phyloP scores from a whole-genome alignment of 2,329 filamentous ascomycete species.

The Hirsutella thompsonii region DNA sequence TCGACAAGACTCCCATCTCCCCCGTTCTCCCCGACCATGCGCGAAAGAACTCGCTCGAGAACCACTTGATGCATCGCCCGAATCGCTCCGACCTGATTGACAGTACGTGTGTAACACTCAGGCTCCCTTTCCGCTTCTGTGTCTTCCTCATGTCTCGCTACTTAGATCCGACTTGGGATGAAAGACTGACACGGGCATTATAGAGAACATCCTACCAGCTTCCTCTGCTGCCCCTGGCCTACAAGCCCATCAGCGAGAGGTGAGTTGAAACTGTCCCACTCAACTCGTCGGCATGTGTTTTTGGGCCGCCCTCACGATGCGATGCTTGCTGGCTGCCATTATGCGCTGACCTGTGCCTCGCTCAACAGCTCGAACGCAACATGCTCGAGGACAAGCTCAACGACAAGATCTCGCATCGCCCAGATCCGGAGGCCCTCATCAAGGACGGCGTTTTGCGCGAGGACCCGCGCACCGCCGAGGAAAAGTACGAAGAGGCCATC shows the following conservation, averaged over 20 bases:
- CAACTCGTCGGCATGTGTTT: neutral
- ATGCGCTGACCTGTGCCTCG: neutral
- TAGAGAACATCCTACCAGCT: slow-evolving; percentile 78
- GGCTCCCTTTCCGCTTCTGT: neutral
- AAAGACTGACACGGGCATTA: neutral
- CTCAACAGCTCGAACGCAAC: slow-evolving; percentile 57
- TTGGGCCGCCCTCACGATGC: neutral
- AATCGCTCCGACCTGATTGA: slow-evolving; percentile 68
- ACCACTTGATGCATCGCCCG: slow-evolving; percentile 59
- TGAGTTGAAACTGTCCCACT: slow-evolving; percentile 13
- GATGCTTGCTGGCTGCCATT: neutral
- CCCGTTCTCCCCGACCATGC: slow-evolving; percentile 36
- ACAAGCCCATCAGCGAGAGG: slow-evolving; percentile 67
- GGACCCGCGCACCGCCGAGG: slow-evolving; percentile 45
- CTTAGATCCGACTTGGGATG: no score
- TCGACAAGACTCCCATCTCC: slow-evolving; percentile 41
- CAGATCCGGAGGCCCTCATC: slow-evolving; percentile 62
- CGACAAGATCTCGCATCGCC: slow-evolving; percentile 71
- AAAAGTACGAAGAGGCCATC: slow-evolving; percentile 47
- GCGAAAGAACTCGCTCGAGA: slow-evolving; percentile 59
- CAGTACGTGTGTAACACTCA: slow-evolving; percentile 36
- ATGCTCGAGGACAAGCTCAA: slow-evolving; percentile 82
- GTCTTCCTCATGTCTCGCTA: neutral
- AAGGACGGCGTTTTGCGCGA: slow-evolving; percentile 68
- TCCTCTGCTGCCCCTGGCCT: slow-evolving; percentile 67